These are phyloP conservation scores for Paragyromitra xinjiangensis DNA, from an alignment of 495 filamentous ascomycete species.

Conservation along the genomic window DNA sequence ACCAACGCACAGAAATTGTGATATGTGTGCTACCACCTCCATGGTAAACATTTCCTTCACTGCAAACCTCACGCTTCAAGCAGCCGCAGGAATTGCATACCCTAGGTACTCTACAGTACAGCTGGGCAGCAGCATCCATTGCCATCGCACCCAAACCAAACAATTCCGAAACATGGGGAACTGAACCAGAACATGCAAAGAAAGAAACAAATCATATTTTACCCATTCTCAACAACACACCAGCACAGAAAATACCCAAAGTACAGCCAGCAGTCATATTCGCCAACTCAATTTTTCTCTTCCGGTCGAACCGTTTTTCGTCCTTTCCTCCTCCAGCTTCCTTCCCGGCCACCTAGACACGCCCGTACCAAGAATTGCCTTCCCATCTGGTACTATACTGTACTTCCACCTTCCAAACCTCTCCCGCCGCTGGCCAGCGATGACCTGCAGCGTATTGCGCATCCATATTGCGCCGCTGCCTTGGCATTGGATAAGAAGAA, in stretches of 20 bases:
- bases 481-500: conserved; percentile 8
- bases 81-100: conserved; percentile 2
- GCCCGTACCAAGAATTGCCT: conserved; percentile 31
- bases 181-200: conserved; percentile 9
- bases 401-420: background rate
- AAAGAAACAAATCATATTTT: background rate
- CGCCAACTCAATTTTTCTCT: background rate
- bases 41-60: conserved; percentile 31
- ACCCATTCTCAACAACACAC: background rate
- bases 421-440: conserved; percentile 6
- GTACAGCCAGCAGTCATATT: background rate
- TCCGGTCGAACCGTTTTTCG: background rate
- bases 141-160: conserved; percentile 22
- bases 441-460: conserved; percentile 4
- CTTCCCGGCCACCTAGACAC: conserved; percentile 11
- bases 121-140: conserved; percentile 16
- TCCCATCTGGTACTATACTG: conserved; percentile 9
- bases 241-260: background rate
- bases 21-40: conserved; percentile 31
- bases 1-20: conserved; percentile 20
- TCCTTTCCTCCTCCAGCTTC: background rate
- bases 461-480: conserved; percentile 6
- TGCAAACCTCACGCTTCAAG: conserved; percentile 18
- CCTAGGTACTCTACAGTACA: background rate
- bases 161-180: background rate